Conservation (phyloP, 257 asterid species). For the Datura wrightii region DNA sequence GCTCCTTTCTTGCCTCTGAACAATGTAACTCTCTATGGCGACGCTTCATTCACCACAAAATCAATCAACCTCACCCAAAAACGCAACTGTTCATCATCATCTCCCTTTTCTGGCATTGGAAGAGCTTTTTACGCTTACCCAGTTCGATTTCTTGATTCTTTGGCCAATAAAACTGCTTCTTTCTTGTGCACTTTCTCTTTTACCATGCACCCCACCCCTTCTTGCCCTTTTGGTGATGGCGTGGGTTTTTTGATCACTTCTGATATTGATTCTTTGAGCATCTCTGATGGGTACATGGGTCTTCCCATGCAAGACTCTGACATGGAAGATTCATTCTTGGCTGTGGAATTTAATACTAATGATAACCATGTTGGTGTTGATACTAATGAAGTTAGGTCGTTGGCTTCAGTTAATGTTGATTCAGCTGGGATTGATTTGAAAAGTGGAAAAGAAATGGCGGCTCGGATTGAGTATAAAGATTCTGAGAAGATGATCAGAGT, state of each 20-base stretch:
- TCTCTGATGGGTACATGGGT: slow-evolving; percentile 65
- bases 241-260: slow-evolving; percentile 65
- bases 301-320: slow-evolving; percentile 42
- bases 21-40: slow-evolving; percentile 62
- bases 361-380: slow-evolving; percentile 66
- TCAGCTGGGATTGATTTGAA: slow-evolving; percentile 42
- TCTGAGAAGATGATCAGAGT: slow-evolving; percentile 55
- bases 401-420: slow-evolving; percentile 57
- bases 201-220: slow-evolving; percentile 44
- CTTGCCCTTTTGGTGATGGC: slow-evolving; percentile 82
- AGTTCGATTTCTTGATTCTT: slow-evolving; percentile 62
- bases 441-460: slow-evolving; percentile 53
- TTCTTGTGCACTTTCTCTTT: slow-evolving; percentile 74
- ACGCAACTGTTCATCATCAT: slow-evolving; percentile 43
- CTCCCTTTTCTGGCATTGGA: slow-evolving; percentile 54
- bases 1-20: slow-evolving; percentile 37
- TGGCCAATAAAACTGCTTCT: slow-evolving; percentile 59
- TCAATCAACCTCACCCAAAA: slow-evolving; percentile 58
- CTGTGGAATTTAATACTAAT: slow-evolving; percentile 69
- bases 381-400: slow-evolving; percentile 46
- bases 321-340: slow-evolving; percentile 52
- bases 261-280: slow-evolving; percentile 44
- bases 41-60: slow-evolving; percentile 48
- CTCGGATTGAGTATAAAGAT: slow-evolving; percentile 70
- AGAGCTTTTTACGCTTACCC: slow-evolving; percentile 66